These are phyloP conservation scores for Syzygium oleosum DNA, from an alignment of 345 rosid genomes.

Conservation along the genomic window DNA sequence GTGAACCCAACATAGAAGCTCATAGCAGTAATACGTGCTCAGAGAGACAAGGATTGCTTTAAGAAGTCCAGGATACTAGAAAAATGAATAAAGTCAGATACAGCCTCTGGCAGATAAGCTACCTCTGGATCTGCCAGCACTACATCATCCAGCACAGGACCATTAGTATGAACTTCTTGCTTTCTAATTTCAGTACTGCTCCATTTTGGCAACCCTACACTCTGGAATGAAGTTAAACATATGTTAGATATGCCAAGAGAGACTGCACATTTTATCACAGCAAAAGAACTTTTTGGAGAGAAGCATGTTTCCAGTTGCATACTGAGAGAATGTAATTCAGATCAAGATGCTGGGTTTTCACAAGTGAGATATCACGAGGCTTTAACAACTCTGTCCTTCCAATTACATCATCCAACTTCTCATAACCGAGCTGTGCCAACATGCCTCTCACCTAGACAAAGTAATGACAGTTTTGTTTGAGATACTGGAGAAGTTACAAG, in stretches of 20 bases:
- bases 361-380: conserved; percentile 85
- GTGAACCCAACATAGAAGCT: neutral
- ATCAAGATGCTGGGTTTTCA: conserved; percentile 98
- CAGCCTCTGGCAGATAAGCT: conserved; percentile 6
- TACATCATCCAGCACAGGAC: conserved; percentile 73
- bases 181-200: conserved; percentile 87
- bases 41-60: neutral
- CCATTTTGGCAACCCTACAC: conserved; percentile 76
- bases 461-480: neutral
- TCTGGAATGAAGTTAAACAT: conserved; percentile 29
- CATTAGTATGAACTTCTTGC: conserved; percentile 85
- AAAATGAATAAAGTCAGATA: neutral
- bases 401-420: conserved; percentile 83
- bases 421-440: conserved; percentile 85
- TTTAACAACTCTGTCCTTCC: conserved; percentile 75
- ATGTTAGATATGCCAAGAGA: neutral
- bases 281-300: neutral
- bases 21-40: neutral
- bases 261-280: neutral
- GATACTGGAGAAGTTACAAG: neutral
- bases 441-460: conserved; percentile 79
- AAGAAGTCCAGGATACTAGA: neutral
- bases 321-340: conserved; percentile 73
- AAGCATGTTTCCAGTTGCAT: conserved; percentile 17
- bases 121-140: conserved; percentile 89